Percentiles rank a stretch among this genome's conserved stretches.
phyloP scores from a whole-genome alignment of 2,329 filamentous ascomycete genomes.

The Fusarium compactum region DNA sequence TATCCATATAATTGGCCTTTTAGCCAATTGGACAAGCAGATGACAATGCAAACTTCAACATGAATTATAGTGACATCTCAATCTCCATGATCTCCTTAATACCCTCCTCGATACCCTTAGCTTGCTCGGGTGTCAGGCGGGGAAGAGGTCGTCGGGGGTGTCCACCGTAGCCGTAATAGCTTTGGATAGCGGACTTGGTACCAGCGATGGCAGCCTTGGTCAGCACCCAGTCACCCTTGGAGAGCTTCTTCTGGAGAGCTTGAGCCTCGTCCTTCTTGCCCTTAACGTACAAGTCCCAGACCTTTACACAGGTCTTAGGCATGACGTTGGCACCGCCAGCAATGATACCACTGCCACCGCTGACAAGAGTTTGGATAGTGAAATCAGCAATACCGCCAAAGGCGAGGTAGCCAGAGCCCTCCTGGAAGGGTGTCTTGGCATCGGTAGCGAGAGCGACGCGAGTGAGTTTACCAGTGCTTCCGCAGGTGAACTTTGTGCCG shows the following conservation, averaged over 20 bases:
- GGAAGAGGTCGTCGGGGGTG: conserved; percentile 79
- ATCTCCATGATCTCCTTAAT: conserved; percentile 74
- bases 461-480: conserved; percentile 89
- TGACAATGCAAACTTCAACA: neutral
- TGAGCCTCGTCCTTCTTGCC: conserved; percentile 82
- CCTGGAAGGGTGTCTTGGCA: conserved; percentile 72
- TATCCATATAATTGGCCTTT: neutral
- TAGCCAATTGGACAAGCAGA: conserved; percentile 3
- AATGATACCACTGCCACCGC: conserved; percentile 85
- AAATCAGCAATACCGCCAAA: conserved; percentile 92
- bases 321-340: conserved; percentile 88
- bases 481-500: conserved; percentile 92
- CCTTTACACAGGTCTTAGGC: conserved; percentile 81
- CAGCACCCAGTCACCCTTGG: conserved; percentile 83
- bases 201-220: conserved; percentile 86
- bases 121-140: conserved; percentile 69
- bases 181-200: conserved; percentile 86
- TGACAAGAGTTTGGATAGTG: conserved; percentile 82
- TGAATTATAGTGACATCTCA: conserved; percentile 64
- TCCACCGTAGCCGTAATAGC: conserved; percentile 84
- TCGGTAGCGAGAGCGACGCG: conserved; percentile 79
- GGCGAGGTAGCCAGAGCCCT: conserved; percentile 80
- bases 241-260: conserved; percentile 80
- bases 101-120: conserved; percentile 65
- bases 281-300: conserved; percentile 80